These are phyloP conservation scores for Spergularia azorica DNA, from an alignment of 179 eudicot genomes.

Conservation along the genomic window DNA sequence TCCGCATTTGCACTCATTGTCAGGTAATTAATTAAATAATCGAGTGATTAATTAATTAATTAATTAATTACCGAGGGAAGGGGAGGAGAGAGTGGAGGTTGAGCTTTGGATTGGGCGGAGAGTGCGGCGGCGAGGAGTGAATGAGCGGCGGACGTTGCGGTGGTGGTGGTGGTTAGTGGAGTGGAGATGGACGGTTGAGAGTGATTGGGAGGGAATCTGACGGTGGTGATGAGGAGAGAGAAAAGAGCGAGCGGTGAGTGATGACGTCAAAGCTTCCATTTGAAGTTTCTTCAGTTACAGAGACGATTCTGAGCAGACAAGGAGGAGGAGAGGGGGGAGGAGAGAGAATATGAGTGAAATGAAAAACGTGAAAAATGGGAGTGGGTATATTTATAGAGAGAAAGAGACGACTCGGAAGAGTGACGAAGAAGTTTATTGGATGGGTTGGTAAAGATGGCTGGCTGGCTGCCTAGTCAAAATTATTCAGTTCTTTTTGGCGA, in stretches of 20 bases:
- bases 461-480: too few species aligned
- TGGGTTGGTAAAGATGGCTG: too few species aligned
- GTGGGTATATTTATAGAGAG: too few species aligned
- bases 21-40: background rate
- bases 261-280: conserved; percentile 32
- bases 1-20: too few species aligned
- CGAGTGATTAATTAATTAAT: background rate
- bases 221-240: conserved; percentile 29
- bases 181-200: conserved; percentile 14
- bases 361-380: too few species aligned
- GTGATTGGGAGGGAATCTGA: conserved; percentile 19
- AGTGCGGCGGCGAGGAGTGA: conserved; percentile 17
- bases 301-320: too few species aligned
- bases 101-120: conserved; percentile 8
- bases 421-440: too few species aligned
- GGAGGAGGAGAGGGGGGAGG: too few species aligned
- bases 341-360: too few species aligned
- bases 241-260: conserved; percentile 5
- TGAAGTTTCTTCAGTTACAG: background rate
- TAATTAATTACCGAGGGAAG: conserved; percentile 21
- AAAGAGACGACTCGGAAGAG: too few species aligned
- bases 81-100: conserved; percentile 23
- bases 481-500: too few species aligned
- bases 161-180: background rate
- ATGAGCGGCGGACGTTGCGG: background rate